Conservation (phyloP, 371 early-diverging fungal species). For the Circinella umbellata region DNA sequence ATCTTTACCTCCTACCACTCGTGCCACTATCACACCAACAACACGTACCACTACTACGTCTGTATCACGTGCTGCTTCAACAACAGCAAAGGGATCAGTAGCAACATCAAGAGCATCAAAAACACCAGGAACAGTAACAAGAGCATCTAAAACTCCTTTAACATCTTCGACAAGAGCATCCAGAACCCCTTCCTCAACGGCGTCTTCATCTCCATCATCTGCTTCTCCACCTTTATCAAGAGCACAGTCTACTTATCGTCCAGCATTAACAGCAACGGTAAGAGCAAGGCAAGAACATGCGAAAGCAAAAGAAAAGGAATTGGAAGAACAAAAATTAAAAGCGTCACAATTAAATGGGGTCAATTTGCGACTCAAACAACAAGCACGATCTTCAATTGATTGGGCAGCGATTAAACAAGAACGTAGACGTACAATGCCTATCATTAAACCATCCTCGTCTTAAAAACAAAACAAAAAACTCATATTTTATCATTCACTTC, state of each 20-base stretch:
- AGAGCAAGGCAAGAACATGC: slow-evolving; percentile 52
- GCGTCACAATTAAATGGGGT: slow-evolving; percentile 21
- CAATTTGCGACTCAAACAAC: slow-evolving; percentile 32
- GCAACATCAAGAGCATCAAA: background rate
- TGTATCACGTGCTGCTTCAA: background rate
- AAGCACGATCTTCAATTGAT: slow-evolving; percentile 38
- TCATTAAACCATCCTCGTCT: slow-evolving; percentile 6
- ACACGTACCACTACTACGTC: background rate
- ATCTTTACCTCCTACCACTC: slow-evolving; percentile 1
- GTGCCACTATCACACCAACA: background rate
- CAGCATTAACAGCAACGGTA: slow-evolving; percentile 44
- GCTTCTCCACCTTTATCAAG: slow-evolving; percentile 19
- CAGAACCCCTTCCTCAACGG: background rate
- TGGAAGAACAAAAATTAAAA: slow-evolving; percentile 37
- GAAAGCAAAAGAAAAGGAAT: slow-evolving; percentile 28
- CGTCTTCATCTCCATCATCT: slow-evolving; percentile 2
- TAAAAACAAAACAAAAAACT: background rate
- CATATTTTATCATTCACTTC: no score
- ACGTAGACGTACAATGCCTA: slow-evolving; percentile 38
- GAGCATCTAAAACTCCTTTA: slow-evolving; percentile 1
- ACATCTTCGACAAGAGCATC: background rate
- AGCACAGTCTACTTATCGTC: slow-evolving; percentile 24
- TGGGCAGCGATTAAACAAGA: slow-evolving; percentile 43
- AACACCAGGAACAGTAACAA: slow-evolving; percentile 6
- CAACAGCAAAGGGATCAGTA: no score